A percentile compares a stretch with the other conserved stretches of the same genome.
phyloP scores from a whole-genome alignment of 345 rosid species.

The Lepidium aucheri region DNA sequence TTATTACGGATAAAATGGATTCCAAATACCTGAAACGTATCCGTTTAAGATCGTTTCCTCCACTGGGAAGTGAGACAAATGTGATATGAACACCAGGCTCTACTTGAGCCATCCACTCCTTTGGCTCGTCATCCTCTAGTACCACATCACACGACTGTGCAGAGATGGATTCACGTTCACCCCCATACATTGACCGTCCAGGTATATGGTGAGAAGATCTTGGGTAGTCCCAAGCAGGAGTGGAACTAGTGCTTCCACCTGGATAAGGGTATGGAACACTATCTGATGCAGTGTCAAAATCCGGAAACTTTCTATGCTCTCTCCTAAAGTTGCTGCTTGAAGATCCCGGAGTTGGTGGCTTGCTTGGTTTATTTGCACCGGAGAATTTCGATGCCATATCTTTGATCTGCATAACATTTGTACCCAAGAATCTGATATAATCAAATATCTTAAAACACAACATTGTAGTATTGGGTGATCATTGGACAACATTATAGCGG shows the following conservation, averaged over 20 bases:
- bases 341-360: constrained; percentile 68
- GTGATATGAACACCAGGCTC: constrained; percentile 98
- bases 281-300: constrained; percentile 70
- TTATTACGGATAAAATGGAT: neutral
- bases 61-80: constrained; percentile 78
- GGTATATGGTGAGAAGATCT: constrained; percentile 36
- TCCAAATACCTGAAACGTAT: constrained; percentile 77
- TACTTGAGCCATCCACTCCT: constrained; percentile 99
- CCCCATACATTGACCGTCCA: constrained; percentile 30
- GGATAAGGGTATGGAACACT: constrained; percentile 64
- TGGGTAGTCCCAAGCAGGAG: constrained; percentile 94
- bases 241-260: constrained; percentile 48
- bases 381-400: constrained; percentile 90
- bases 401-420: constrained; percentile 59
- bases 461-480: constrained; percentile 7
- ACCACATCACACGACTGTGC: constrained; percentile 64
- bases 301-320: constrained; percentile 59
- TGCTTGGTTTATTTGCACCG: constrained; percentile 62
- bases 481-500: constrained; percentile 3
- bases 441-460: constrained; percentile 2
- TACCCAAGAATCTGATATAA: neutral
- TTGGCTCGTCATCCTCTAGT: constrained; percentile 73
- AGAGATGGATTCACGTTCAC: constrained; percentile 55
- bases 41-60: constrained; percentile 93
- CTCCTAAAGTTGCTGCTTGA: constrained; percentile 52